Base-by-base conservation (phyloP, 306 rosid genomes). In the Pyrus pyrifolia region DNA sequence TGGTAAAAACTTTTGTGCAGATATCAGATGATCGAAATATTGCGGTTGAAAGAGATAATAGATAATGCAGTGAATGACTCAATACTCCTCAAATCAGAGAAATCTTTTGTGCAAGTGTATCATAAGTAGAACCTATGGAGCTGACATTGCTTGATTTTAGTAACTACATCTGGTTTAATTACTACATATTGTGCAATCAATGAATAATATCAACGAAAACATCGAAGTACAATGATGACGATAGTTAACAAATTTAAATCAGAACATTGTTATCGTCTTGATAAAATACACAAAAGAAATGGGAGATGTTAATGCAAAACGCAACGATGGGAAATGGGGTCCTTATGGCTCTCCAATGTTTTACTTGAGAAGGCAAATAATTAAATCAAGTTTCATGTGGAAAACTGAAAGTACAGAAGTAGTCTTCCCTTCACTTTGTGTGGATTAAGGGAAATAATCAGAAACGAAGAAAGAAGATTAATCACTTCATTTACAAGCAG, bases 401-500 rank as follows among this genome's bases (percentile, higher is more conserved):
- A 35, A 72, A 49, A 67, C 74, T 59, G 79, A 78, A 61, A 70
- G 78, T 76, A 77, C 83, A 87, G 83, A 51, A 52, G 63, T 72
- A 80, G 30, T 46, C 81, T 78, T 69, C 81, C 75, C 83, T 86
- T 83, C 85, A 76, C 86, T 80, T 83, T 13, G 79, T 79, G 76
- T 76, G 63, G 84, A 73, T 71, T 27, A 76, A 30, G 82, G 71
- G 75, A 88, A 80, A 58, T 55, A 40, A 81, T 60, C 25, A 52
- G 65, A 67, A 76, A 65, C 59, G 79, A 87, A 52, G 76, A 63
- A 70, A 45, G 44, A 51, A 49, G 63, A 61, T 38, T 4, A 65
- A 63, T 52, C 74, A 86, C 76, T 10, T 59, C 72, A 85, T 78
- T 73, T 87, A 87, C 81, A 88, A 79, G 81, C 73, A 77, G 74